These are phyloP conservation scores for Lactarius quietus DNA, from an alignment of 768 basidiomycete genomes.

Conservation along the genomic window DNA sequence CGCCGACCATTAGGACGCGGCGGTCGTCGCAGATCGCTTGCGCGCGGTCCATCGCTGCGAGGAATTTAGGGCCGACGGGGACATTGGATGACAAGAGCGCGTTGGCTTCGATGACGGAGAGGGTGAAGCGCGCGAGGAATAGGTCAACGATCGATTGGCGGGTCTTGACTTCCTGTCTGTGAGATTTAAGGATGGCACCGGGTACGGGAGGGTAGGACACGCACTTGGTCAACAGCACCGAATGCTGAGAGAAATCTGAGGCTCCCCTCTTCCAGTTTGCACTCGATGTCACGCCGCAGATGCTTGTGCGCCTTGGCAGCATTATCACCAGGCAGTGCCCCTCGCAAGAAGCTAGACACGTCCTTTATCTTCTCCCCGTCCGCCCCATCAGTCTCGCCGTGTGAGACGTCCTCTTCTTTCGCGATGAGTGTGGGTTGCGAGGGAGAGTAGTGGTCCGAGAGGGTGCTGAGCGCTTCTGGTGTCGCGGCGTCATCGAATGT, in stretches of 20 bases:
- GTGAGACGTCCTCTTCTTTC: slow-evolving; percentile 38
- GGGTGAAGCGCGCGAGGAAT: slow-evolving; percentile 85
- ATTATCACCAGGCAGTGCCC: slow-evolving; percentile 51
- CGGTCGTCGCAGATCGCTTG: slow-evolving; percentile 82
- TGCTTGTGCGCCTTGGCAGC: slow-evolving; percentile 75
- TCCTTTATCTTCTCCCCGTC: slow-evolving; percentile 26
- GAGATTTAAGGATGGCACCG: slow-evolving; percentile 1
- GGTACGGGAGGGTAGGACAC: slow-evolving; percentile 33
- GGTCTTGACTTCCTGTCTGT: slow-evolving; percentile 65
- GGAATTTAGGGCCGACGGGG: slow-evolving; percentile 69
- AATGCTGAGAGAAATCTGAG: slow-evolving; percentile 80
- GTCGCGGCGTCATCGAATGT: slow-evolving; percentile 76
- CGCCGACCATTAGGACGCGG: slow-evolving; percentile 79
- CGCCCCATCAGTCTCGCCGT: slow-evolving; percentile 35
- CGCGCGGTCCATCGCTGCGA: slow-evolving; percentile 83
- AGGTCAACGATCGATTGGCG: slow-evolving; percentile 69
- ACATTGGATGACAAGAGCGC: slow-evolving; percentile 77
- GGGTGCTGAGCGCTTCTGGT: slow-evolving; percentile 73
- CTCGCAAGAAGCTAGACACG: slow-evolving; percentile 32
- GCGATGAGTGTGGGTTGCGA: slow-evolving; percentile 26
- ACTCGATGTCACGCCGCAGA: slow-evolving; percentile 82
- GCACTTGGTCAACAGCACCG: slow-evolving; percentile 84
- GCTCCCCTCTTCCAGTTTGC: slow-evolving; percentile 76
- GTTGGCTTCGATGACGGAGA: slow-evolving; percentile 66
- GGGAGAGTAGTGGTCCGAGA: slow-evolving; percentile 70